These are phyloP conservation scores for Phialocephala subalpina DNA, from an alignment of 2,329 filamentous ascomycete genomes.

Conservation along the genomic window DNA sequence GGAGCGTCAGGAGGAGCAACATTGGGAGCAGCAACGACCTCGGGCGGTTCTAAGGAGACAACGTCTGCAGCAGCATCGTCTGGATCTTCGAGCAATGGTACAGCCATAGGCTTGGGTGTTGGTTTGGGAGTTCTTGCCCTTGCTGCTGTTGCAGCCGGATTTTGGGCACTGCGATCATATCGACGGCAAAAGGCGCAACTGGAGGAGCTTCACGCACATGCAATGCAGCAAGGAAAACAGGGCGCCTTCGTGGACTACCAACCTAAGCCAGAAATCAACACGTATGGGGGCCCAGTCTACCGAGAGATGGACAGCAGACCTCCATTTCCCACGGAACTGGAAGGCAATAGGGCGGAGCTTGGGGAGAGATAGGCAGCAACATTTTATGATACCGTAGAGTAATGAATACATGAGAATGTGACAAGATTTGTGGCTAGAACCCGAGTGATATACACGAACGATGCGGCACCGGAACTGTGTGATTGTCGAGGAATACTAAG, in stretches of 20 bases:
- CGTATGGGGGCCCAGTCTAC: background rate
- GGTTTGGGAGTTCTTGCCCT: slow-evolving; percentile 4
- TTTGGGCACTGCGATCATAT: slow-evolving; percentile 5
- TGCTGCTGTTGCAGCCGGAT: background rate
- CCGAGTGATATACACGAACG: background rate
- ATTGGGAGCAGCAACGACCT: background rate
- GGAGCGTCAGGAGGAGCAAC: background rate
- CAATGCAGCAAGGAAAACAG: background rate
- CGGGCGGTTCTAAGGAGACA: background rate
- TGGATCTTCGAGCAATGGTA: slow-evolving; percentile 1
- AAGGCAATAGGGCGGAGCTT: background rate
- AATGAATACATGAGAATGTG: background rate
- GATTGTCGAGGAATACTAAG: background rate
- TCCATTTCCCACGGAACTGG: background rate
- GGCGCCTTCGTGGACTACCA: background rate
- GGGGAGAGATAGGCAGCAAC: background rate
- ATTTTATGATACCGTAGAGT: background rate
- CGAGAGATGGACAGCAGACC: background rate
- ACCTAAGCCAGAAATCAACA: background rate
- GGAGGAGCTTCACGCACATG: background rate
- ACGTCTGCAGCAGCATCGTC: background rate
- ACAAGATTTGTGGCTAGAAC: background rate
- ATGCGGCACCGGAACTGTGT: background rate
- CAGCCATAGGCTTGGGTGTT: slow-evolving; percentile 10
- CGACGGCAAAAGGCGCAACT: background rate